Percentiles rank a stretch among this genome's conserved stretches.
Conservation (phyloP, 768 basidiomycete genomes). For the Psilocybe subaeruginosa region DNA sequence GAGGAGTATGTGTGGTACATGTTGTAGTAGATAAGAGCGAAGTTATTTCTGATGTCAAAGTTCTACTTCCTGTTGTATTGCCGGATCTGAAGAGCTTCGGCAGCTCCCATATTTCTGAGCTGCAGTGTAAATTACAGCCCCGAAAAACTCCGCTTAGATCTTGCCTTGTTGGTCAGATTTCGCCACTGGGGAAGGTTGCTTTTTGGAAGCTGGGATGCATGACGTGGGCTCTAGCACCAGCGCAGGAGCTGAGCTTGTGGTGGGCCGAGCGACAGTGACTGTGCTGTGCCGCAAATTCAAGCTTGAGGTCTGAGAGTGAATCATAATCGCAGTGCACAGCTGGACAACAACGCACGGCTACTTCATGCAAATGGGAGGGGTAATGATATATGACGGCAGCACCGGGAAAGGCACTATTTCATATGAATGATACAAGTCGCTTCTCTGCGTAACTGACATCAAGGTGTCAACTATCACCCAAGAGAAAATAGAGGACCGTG, state of each 20-base stretch:
- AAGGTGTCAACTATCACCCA: constrained; percentile 9
- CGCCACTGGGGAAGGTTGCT: too few species aligned
- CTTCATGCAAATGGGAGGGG: constrained; percentile 17
- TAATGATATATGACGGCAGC: neutral
- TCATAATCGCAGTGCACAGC: neutral
- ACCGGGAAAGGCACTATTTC: neutral
- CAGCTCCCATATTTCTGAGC: too few species aligned
- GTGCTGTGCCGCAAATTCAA: too few species aligned
- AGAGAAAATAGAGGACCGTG: constrained; percentile 19
- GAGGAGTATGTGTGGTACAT: too few species aligned
- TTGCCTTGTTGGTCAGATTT: too few species aligned
- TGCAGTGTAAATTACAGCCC: too few species aligned
- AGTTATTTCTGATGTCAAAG: too few species aligned
- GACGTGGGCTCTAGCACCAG: neutral
- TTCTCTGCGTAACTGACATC: neutral
- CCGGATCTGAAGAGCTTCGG: too few species aligned
- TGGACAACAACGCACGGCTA: constrained; percentile 12
- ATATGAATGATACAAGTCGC: neutral
- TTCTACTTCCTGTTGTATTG: too few species aligned
- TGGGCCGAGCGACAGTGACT: neutral
- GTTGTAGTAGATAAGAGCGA: too few species aligned
- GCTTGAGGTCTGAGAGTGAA: too few species aligned
- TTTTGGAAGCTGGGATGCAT: neutral
- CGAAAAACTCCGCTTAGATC: too few species aligned
- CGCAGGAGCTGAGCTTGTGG: neutral